Evolutionary conservation across 2,329 filamentous ascomycete genomes (phyloP), one percentile per base, ranked within the genome.

Genomic region (Microcyclosporella mali): DNA sequence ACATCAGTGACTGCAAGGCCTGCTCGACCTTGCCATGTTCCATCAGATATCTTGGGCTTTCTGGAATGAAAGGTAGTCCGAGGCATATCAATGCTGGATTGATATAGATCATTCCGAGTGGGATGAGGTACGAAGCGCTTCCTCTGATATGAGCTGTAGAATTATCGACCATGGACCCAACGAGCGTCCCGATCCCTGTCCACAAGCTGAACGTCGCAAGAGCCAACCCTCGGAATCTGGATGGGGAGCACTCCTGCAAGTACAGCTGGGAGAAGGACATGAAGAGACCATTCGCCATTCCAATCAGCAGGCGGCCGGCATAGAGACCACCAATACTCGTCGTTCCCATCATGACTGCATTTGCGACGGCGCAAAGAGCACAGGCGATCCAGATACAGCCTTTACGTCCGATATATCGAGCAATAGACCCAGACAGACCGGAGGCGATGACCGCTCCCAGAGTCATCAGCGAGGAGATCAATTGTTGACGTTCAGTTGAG

Each of bases 261-360:
- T 72, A 73, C 0, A 74, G 57, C 43, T 74, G 71, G 1, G 69
- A 67, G 46, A 73, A 78, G 1, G 73, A 77, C 73, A 78, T 75
- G 56, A 77, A 72, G 52, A 76, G 70, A 2, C 75, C 75, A 52
- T 78, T 78, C 4, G 74, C 72, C 4, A 79, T 45, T 2, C 77
- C 77, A 42, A 78, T 74, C 12, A 79, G 56, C 6, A 79, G 59
- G 29, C 76, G 70, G 8, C 73, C 76, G 17, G 69, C 67, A 43
- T 80, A 79, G 4, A 80, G 68, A 1, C 69, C 73, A 12, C 66
- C 72, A 29, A 80, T 76, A 42, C 64, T 58, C 6, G 66, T 69
- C 0, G 73, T 77, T 2, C 70, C 66, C 73, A 79, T 78, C 75
- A 79, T 79, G 52, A 78, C 67, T 14, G 77, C 62, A 48, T 78